Evolutionary conservation across 2,329 filamentous ascomycete species (phyloP), one percentile per base, ranked within the genome.

Genomic region (Talaromyces sp.): DNA sequence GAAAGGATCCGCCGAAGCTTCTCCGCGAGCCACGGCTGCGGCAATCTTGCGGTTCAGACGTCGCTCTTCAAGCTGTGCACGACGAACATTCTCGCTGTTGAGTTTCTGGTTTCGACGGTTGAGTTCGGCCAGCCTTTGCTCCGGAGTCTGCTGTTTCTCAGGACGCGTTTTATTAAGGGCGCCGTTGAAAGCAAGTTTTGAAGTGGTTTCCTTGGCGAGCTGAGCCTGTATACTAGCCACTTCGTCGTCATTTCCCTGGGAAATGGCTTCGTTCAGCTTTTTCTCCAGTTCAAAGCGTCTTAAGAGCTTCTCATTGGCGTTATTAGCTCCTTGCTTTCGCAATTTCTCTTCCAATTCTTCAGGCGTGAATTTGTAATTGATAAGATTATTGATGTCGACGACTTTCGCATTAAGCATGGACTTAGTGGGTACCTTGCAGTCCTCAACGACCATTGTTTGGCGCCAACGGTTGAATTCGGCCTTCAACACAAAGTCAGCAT

Each of bases 61-160:
- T 65, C 86, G 83, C 75, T 99, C 94, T 64, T 88, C 87, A 57
- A 96, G 80, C 70, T 97, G 89, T 0, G 92, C 93, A 72, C 89
- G 89, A 60, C 93, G 89, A n/a, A 97, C 89, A 50, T 89, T 87
- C 70, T 96, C 89, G n/a, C 84, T 83, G 68, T 97, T 97, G 64
- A 87, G 82, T 59, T 87, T 85, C 61, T 93, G 87, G 73, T 96
- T 97, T 68, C 89, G 85, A 28, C 84, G 81, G 74, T 99, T 99
- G 63, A 96, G 80, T 67, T 88, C 83, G 0, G 89, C 89, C 22
- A 97, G 81, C 28, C 89, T 87, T 63, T 96, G 90, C 25, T 57
- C 58, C 71, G 93, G 90, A 71, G 95, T 88, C 10, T 79, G 80
- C 35, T 81, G 78, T 8, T 80, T 77, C 65, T 79, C 73, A 60